Base-by-base conservation (phyloP, 2,329 filamentous ascomycete species). In the Trichoderma sp. region DNA sequence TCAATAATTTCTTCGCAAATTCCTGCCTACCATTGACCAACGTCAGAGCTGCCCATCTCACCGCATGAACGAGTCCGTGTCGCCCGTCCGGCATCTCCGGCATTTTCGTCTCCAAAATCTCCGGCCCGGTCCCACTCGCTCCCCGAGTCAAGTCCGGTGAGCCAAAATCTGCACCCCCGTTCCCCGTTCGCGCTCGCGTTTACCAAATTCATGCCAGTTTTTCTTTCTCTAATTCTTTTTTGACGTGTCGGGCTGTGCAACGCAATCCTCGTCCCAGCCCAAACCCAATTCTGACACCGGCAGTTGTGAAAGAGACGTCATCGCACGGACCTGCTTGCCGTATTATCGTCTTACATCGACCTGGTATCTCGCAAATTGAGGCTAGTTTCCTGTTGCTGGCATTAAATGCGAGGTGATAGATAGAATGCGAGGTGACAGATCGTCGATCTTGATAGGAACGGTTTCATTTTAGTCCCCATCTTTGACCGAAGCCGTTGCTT, bases 111-210 rank as follows among this genome's bases (percentile, higher is more conserved):
- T n/a, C 34, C 32, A 53, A 51, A 53, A 53, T 53, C 47, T 53
- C 47, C 47, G 47, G 47, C 2, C 47, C 47, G 47, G 47, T 47
- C 65, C 65, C 43, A 32, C 56, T 58, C 56, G 24, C 14, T 69
- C 65, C 36, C 65, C 65, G 66, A 69, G 56, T 34, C 66, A 69
- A 69, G 36, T 69, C 36, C 66, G 66, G 66, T n/a, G 5, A 47
- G 56, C 66, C 24, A 34, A 34, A 51, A 34, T 30, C 21, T 51
- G 53, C 39, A 47, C 14, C 28, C 64, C 64, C 34, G 34, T 9
- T 51, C 43, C 24, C 47, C 43, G 43, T 51, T 51, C 43, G 43
- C n/a, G 39, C 39, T 43, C 39, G 39, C 39, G 15, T 18, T n/a
- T 18, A 9, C 39, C 39, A 43, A 43, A 9, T 43, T n/a, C 0